A percentile compares a stretch with the other conserved stretches of the same genome.
Conservation (phyloP, 139 green algal species). For the Pleodorina starrii region DNA sequence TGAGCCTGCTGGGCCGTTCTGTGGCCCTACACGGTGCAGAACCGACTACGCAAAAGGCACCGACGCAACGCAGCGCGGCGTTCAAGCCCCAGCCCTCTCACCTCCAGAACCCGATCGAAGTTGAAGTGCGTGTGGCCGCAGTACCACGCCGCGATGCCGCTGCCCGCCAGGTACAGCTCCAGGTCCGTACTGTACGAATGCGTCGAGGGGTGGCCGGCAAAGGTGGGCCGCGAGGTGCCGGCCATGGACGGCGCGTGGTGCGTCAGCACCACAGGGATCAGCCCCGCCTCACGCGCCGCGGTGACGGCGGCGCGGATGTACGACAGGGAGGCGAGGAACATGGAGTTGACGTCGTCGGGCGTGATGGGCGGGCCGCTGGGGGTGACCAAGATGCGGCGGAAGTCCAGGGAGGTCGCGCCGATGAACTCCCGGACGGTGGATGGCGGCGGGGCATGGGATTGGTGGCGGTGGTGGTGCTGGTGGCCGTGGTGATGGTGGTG, state of each 20-base stretch:
- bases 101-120: conserved; percentile 20
- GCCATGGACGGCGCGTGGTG: conserved; percentile 42
- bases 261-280: conserved; percentile 24
- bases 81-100: too few species aligned
- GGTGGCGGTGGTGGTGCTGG: conserved; percentile 15
- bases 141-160: conserved; percentile 31
- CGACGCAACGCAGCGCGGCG: too few species aligned
- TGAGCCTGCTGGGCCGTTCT: too few species aligned
- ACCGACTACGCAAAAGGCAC: too few species aligned
- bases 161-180: background rate
- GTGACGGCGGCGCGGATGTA: background rate
- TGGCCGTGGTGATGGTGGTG: background rate
- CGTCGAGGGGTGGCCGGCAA: conserved; percentile 39
- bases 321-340: background rate
- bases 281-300: background rate
- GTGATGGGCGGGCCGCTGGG: conserved; percentile 15
- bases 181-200: conserved; percentile 39
- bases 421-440: conserved; percentile 29
- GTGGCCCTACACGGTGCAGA: too few species aligned
- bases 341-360: conserved; percentile 20
- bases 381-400: conserved; percentile 20
- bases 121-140: conserved; percentile 51
- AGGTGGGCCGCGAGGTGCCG: conserved; percentile 25
- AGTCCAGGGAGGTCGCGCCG: conserved; percentile 43
- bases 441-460: background rate